These are phyloP conservation scores for Rutidosis leptorrhynchoides DNA, from an alignment of 129 eudicot species.

Conservation along the genomic window DNA sequence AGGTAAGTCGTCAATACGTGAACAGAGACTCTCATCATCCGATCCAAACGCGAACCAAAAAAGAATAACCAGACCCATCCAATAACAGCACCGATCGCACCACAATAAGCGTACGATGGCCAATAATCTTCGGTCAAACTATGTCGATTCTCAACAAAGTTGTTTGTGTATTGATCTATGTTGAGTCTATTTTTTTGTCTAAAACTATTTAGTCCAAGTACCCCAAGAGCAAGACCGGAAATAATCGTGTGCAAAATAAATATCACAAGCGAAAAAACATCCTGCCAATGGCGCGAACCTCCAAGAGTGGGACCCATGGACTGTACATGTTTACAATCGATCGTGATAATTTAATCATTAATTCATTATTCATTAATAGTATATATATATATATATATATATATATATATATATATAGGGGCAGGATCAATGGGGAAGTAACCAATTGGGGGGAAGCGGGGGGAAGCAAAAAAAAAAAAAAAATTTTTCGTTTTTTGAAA, in stretches of 20 bases:
- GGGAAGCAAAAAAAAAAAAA: no score
- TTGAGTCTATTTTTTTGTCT: constrained; percentile 82
- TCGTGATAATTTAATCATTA: no score
- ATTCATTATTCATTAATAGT: not conserved
- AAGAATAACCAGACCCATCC: constrained; percentile 84
- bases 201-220: constrained; percentile 75
- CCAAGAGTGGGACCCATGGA: constrained; percentile 32
- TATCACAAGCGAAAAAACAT: constrained; percentile 75
- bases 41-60: constrained; percentile 81
- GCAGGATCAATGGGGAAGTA: no score
- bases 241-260: constrained; percentile 63
- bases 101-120: constrained; percentile 86
- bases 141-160: constrained; percentile 56
- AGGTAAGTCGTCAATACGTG: constrained; percentile 90
- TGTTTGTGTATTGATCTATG: constrained; percentile 60
- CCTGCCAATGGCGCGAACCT: constrained; percentile 81
- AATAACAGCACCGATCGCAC: constrained; percentile 63
- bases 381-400: no score
- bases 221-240: constrained; percentile 69
- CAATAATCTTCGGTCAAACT: constrained; percentile 93
- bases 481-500: no score
- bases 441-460: no score
- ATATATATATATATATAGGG: no score
- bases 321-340: not conserved
- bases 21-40: constrained; percentile 85